Base-by-base conservation (phyloP, 2,329 filamentous ascomycete species). In the Plenodomus biglobosus region DNA sequence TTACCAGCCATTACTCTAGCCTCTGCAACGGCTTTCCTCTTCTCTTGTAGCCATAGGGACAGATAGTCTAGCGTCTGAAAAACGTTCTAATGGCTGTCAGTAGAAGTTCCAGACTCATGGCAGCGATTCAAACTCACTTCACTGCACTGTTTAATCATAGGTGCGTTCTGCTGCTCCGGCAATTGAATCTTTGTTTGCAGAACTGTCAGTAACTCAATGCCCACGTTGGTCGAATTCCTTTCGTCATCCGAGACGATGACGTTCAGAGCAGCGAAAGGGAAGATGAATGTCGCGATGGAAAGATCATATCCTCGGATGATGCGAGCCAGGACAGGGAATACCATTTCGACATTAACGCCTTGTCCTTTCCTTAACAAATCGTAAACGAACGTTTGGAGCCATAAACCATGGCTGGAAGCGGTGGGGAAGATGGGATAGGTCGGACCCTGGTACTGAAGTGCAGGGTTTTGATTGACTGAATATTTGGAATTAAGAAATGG, bases 1-100 rank as follows among this genome's bases (percentile, higher is more conserved):
- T 76, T 72, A 16, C 72, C 69, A n/a, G 75, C 75, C 48, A 72
- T 70, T 11, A 64, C 56, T 30, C 73, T 66, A 13, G 66, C 70
- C 15, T 75, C 73, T 5, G 68, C 61, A 1, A 78, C 59, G 5
- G 47, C 66, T 52, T 69, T 80, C 78, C 69, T 83, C 83, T 90
- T 95, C 44, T 86, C 83, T 61, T 96, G 90, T 19, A 95, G 76
- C 91, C 92, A 99, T 55, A 87, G 82, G 65, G 90, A 91, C 52
- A 92, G 82, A 69, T 99, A 97, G 69, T 99, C 95, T 0, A 99
- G 79, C 3, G 95, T 83, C 39, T 87, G 84, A 69, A 99, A 99
- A 1, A 96, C 86, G 47, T 88, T 90, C 88, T 94, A 47, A 18
- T 27, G 42, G 15, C 2, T n/a, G 46, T 73, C 32, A 72, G 8